These are phyloP conservation scores for Filobasidium wieringae DNA, from an alignment of 768 basidiomycete genomes.

Conservation along the genomic window DNA sequence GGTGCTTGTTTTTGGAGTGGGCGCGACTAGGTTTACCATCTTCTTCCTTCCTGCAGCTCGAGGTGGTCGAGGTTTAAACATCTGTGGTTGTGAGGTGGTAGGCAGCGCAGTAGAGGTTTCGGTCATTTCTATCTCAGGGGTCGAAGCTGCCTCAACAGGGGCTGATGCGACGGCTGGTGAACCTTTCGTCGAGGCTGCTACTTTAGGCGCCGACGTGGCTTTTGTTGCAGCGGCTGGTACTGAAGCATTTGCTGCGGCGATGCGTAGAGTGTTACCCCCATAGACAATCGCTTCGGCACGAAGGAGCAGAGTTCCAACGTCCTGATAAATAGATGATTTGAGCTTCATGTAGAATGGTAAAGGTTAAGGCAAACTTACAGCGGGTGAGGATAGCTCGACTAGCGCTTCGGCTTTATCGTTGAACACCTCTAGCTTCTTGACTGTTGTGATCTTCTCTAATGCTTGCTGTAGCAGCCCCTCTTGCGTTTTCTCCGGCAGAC, in stretches of 20 bases:
- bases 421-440: slow-evolving; percentile 63
- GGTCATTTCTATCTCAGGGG: slow-evolving; percentile 1
- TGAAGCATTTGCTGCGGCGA: too few relatives aligned
- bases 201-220: too few relatives aligned
- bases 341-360: slow-evolving; percentile 20
- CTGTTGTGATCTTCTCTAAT: slow-evolving; percentile 60
- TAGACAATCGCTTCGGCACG: slow-evolving; percentile 60
- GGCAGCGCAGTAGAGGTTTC: too few relatives aligned
- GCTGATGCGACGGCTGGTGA: too few relatives aligned
- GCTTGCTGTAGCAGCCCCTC: slow-evolving; percentile 85
- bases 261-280: slow-evolving; percentile 49
- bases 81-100: neutral
- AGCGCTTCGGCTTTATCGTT: slow-evolving; percentile 44
- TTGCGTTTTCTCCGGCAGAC: slow-evolving; percentile 63
- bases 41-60: neutral
- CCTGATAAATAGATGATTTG: slow-evolving; percentile 52
- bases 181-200: too few relatives aligned
- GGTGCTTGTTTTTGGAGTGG: too few relatives aligned
- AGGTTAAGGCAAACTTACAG: slow-evolving; percentile 35
- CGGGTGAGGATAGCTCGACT: slow-evolving; percentile 39
- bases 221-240: too few relatives aligned
- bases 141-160: too few relatives aligned
- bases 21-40: neutral
- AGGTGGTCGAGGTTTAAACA: slow-evolving; percentile 10
- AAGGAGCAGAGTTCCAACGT: slow-evolving; percentile 68